Percentiles rank a stretch among this genome's conserved stretches.
Conservation (phyloP, 192 early-diverging fungal genomes). For the Coemansia interrupta region DNA sequence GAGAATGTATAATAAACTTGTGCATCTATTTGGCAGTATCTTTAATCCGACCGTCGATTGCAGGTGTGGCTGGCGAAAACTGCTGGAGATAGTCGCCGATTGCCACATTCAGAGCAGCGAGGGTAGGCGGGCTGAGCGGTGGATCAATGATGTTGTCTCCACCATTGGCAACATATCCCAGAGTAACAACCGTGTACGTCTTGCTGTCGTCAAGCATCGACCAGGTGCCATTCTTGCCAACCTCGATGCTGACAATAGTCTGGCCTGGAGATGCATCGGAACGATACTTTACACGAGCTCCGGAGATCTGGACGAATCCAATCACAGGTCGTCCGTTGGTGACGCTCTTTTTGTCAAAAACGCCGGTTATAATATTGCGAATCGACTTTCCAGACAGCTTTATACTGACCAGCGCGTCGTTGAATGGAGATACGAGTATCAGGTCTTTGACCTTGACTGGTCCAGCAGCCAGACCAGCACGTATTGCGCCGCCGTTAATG, state of each 20-base stretch:
- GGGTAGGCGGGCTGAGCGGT: conserved; percentile 11
- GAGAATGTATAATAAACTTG: too few relatives aligned
- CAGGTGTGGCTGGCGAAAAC: conserved; percentile 12
- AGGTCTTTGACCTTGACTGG: conserved; percentile 56
- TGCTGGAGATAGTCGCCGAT: conserved; percentile 45
- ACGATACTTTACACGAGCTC: conserved; percentile 44
- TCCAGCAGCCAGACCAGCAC: conserved; percentile 55
- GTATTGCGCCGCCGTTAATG: conserved; percentile 64
- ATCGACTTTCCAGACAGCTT: conserved; percentile 57
- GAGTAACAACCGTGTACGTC: conserved; percentile 52
- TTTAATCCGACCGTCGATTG: conserved; percentile 13
- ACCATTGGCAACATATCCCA: conserved; percentile 59
- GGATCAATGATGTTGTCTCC: conserved; percentile 58
- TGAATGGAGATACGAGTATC: conserved; percentile 62
- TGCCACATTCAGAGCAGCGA: conserved; percentile 17
- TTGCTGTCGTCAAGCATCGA: conserved; percentile 36
- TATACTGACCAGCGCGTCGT: conserved; percentile 52
- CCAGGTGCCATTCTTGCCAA: conserved; percentile 24
- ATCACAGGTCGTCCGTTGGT: conserved; percentile 42
- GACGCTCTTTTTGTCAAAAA: conserved; percentile 30
- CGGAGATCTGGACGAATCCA: conserved; percentile 57
- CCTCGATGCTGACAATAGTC: conserved; percentile 14
- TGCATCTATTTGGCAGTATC: too few relatives aligned
- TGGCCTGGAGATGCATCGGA: background rate
- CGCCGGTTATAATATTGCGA: conserved; percentile 53